Base-by-base conservation (phyloP, 768 basidiomycete species). In the Naematelia encephala region DNA sequence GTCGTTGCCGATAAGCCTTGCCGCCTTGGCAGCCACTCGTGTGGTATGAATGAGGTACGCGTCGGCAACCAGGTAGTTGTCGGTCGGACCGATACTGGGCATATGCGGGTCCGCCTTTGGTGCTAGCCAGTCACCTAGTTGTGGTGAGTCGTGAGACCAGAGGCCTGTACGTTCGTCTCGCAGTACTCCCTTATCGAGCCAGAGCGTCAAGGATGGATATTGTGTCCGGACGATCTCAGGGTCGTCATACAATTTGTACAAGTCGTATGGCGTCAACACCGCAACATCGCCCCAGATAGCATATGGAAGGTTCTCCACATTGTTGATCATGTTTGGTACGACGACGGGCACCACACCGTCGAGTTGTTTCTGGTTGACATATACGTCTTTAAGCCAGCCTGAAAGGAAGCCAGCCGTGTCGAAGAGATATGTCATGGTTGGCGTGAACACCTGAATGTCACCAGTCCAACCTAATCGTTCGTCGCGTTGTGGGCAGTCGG, bases 401-500 rank as follows among this genome's bases (percentile, higher is more conserved):
- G 16, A 14, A 8, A 70, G 52, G 23, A 61, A 60, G 16, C 60
- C 51, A 14, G 42, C 21, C 22, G 62, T 62, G 46, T 72, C 69
- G 63, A 56, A 72, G 1, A 72, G 44, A 34, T 54, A 67, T 1
- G 45, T 28, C 4, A 65, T 65, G 2, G 69, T 72, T 11, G 62
- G 54, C 21, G 65, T 64, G 51, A 72, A 72, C 1, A 59, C 63
- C 49, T 72, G 68, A 12, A 72, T 44, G 51, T 72, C 69, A 5
- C 69, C 69, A 0, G 69, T 72, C 69, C 69, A 72, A 12, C 69
- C 69, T 14, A 70, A 52, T 30, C 52, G 50, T 49, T 72, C 69
- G 46, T 72, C 68, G 4, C 69, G 64, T 51, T 72, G 69, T 5
- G 69, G 69, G 47, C 69, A 72, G 57, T 72, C 69, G 14, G 69